Percentiles rank a stretch among this genome's conserved stretches.
Conservation (phyloP, 805 yeast species). For the Yamadazyma nakazawae region DNA sequence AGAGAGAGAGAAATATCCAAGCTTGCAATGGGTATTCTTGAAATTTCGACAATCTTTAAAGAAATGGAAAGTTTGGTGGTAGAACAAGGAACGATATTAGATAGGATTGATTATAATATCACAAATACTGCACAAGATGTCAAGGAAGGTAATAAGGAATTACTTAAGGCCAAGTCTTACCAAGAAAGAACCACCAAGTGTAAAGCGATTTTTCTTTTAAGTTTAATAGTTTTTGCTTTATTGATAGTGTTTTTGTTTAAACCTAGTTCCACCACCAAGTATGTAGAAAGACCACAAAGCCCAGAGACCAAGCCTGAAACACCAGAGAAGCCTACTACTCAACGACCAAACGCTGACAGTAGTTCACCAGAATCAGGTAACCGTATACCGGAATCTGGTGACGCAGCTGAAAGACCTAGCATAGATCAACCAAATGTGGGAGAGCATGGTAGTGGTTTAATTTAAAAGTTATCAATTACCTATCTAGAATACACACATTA, state of each 20-base stretch:
- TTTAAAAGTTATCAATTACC: neutral
- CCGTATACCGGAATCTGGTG: neutral
- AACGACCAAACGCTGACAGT: neutral
- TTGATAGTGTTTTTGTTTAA: constrained; percentile 68
- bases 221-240: constrained; percentile 67
- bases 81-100: constrained; percentile 93
- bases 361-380: too few relatives aligned
- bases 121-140: constrained; percentile 76
- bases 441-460: neutral
- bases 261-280: constrained; percentile 40
- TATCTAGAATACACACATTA: neutral
- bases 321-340: constrained; percentile 1
- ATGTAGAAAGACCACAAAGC: constrained; percentile 17
- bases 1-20: constrained; percentile 88
- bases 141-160: constrained; percentile 72
- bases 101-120: constrained; percentile 89
- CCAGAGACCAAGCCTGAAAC: neutral
- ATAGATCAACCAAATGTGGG: neutral
- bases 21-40: constrained; percentile 91
- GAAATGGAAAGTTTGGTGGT: constrained; percentile 89
- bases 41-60: constrained; percentile 87
- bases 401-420: neutral
- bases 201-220: constrained; percentile 72
- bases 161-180: constrained; percentile 70
- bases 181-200: constrained; percentile 91